Percentiles rank a stretch among this genome's conserved stretches.
These are phyloP conservation scores for Calocybe indica DNA, from an alignment of 768 basidiomycete species.

Conservation along the genomic window DNA sequence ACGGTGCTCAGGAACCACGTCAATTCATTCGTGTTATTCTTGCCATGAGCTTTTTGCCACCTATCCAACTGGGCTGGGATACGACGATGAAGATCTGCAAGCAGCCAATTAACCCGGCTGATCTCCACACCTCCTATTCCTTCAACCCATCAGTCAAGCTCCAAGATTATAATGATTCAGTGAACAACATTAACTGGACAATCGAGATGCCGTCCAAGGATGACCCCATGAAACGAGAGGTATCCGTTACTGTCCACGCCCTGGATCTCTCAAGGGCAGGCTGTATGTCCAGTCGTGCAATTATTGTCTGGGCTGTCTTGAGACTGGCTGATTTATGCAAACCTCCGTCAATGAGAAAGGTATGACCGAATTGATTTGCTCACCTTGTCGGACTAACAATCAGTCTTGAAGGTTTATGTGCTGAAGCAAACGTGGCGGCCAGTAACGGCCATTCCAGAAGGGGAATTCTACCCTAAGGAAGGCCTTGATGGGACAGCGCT, in stretches of 20 bases:
- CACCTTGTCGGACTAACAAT: neutral
- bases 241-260: constrained; percentile 1
- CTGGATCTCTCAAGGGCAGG: neutral
- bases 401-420: neutral
- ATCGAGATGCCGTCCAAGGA: constrained; percentile 1
- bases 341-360: neutral
- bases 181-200: neutral
- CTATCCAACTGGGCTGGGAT: neutral
- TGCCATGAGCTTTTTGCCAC: neutral
- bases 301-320: neutral
- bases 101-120: neutral
- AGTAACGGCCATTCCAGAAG: neutral
- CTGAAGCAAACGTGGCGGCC: neutral
- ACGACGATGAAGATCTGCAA: neutral
- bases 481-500: no score
- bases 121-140: neutral
- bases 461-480: neutral
- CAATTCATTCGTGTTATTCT: constrained; percentile 1
- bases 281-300: neutral
- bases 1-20: neutral
- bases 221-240: neutral
- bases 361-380: neutral
- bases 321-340: neutral
- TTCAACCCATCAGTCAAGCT: neutral
- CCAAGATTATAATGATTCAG: neutral